Evolutionary conservation across 2,329 filamentous ascomycete species (phyloP), one percentile per base, ranked within the genome.

Genomic region (Trichoderma sp.): DNA sequence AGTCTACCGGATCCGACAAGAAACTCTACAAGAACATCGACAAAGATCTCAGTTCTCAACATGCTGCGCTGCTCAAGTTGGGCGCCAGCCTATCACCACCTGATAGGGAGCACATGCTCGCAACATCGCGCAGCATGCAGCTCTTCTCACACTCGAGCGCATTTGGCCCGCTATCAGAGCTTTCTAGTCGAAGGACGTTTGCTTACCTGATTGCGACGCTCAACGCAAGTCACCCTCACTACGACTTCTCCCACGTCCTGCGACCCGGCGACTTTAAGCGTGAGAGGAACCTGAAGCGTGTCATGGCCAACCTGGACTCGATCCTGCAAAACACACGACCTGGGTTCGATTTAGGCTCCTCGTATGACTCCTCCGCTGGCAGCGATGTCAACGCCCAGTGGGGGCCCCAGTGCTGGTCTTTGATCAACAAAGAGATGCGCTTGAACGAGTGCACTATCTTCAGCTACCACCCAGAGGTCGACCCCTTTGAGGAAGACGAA

Each of bases 11-110:
- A 63, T 93, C 93, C 78, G 97, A 99, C 84, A 98, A 98, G 90
- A 98, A 98, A 83, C 88, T 99, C 9, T 98, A 98, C 88, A 97
- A 95, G 85, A 94, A 93, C 82, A 98, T 99, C 82, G 95, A 98
- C 83, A 92, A 94, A 81, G 95, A 94, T 35, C 91, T 99, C 76
- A 95, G 97, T 84, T 93, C 94, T 50, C 95, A 98, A 84, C 95
- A 98, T 88, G 94, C 95, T 79, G 94, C 95, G 8, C 90, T 97
- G 2, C 88, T 98, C 67, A 93, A 95, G 78, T 90, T 98, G 33
- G 95, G 96, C 35, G 94, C 94, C 21, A 95, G 94, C 65, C 89
- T 98, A 24, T 97, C 96, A 27, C 94, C 95, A 33, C 94, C 95
- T 1, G 92, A 95, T 79, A 92, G 92, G 75, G 89, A 91, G 78